Evolutionary conservation across 2,329 filamentous ascomycete genomes (phyloP), one percentile per base, ranked within the genome.

Genomic region (Fusarium begoniae): DNA sequence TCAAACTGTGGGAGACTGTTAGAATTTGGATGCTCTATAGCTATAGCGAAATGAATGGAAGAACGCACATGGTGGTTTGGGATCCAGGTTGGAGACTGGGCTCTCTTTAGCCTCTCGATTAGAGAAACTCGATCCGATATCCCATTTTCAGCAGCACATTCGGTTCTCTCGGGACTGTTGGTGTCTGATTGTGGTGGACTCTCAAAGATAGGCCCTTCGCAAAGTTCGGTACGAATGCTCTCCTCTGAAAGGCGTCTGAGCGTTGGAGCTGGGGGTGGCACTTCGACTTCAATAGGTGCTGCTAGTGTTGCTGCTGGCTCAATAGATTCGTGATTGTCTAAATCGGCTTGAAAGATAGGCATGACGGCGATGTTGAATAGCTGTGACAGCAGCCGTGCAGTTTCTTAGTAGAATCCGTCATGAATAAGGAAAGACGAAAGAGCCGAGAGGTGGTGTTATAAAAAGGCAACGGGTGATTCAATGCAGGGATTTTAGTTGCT

Each of bases 81-180:
- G 44, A 91, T 85, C 94, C 94, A 96, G 9, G 90, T 90, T 43
- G 93, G 92, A 78, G 90, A 93, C 82, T 95, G 91, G 38, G 90
- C 91, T 81, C 89, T 90, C 84, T 98, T 98, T 75, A 98, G 87
- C 73, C 92, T 89, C 82, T 95, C 90, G 65, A 98, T 98, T 77
- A 98, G 85, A 81, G 95, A 92, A 65, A 90, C 90, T 73, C 95
- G 89, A 80, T 94, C 91, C 24, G 86, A 87, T 41, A 85, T 86
- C 18, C 83, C 77, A 32, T 66, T 68, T 22, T 78, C 79, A 53
- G 78, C 78, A 55, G 78, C 78, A 55, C 77, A 76, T 30, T 80
- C 76, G 38, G 32, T 63, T 59, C 51, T 69, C 22, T 69, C 72
- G 12, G 77, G 76, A 18, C 73, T 75, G 30, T 69, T 56, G 18